Evolutionary conservation across 2,329 filamentous ascomycete genomes (phyloP).

Genomic region (Scytalidium sp.): DNA sequence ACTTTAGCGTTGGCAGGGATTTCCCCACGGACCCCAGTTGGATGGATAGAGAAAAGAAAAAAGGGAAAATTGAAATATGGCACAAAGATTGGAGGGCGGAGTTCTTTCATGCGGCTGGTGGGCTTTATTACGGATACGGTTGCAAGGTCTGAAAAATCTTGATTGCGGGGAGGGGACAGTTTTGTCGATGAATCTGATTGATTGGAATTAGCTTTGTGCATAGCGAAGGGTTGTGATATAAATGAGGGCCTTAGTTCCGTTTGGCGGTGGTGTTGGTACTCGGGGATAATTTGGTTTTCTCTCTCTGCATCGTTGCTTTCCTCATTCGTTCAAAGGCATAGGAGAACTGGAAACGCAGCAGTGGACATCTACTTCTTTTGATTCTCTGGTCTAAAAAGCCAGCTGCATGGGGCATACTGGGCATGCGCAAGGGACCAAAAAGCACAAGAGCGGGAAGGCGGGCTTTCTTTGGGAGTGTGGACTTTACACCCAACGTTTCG

Average conservation of each 20-base stretch:
- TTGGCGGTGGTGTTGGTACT: conserved; percentile 1
- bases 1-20: conserved; percentile 20
- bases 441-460: not conserved
- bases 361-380: conserved; percentile 1
- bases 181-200: not conserved
- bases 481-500: not conserved
- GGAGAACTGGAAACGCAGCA: not conserved
- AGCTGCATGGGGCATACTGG: not conserved
- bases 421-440: not conserved
- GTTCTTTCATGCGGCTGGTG: conserved; percentile 32
- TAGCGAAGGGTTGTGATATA: conserved; percentile 6
- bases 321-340: not conserved
- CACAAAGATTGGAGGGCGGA: conserved; percentile 24
- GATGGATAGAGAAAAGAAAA: conserved; percentile 28
- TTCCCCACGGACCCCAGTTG: conserved; percentile 4
- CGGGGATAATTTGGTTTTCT: not conserved
- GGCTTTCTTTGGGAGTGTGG: not conserved
- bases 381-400: not conserved
- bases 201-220: conserved; percentile 1
- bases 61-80: conserved; percentile 21
- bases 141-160: conserved; percentile 2
- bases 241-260: conserved; percentile 1
- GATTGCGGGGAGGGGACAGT: conserved; percentile 1
- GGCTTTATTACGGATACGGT: conserved; percentile 10
- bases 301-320: conserved; percentile 1